A percentile compares a stretch with the other conserved stretches of the same genome.
These are phyloP conservation scores for Yamadazyma oceani DNA, from an alignment of 1,139 yeast species.

Conservation along the genomic window DNA sequence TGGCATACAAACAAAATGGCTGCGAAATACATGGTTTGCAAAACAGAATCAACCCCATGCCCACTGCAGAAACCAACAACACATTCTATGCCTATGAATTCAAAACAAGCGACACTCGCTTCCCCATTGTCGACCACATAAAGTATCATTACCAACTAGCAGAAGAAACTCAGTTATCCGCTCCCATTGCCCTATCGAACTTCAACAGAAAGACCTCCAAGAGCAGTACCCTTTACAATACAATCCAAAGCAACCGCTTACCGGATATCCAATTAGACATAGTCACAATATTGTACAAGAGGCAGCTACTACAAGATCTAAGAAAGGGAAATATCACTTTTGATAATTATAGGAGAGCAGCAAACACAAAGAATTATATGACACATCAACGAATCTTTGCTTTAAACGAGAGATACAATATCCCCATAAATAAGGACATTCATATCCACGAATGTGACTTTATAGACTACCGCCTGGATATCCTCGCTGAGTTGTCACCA, in stretches of 20 bases:
- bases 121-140: neutral
- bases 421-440: constrained; percentile 6
- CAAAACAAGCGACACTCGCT: neutral
- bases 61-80: neutral
- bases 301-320: constrained; percentile 13
- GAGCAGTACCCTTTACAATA: neutral
- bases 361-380: neutral
- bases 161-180: neutral
- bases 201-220: neutral
- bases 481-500: constrained; percentile 4
- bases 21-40: constrained; percentile 3
- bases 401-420: constrained; percentile 6
- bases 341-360: constrained; percentile 13
- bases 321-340: constrained; percentile 3
- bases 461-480: constrained; percentile 13
- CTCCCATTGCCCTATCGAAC: neutral
- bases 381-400: neutral
- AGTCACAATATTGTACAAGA: constrained; percentile 8
- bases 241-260: neutral
- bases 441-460: constrained; percentile 17
- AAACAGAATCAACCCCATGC: constrained; percentile 1
- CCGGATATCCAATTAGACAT: neutral
- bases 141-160: neutral
- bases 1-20: no score
- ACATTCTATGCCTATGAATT: neutral